A percentile compares a stretch with the other conserved stretches of the same genome.
Conservation (phyloP, 108 stramenopile species). For the Fragilariopsis cylindrus region DNA sequence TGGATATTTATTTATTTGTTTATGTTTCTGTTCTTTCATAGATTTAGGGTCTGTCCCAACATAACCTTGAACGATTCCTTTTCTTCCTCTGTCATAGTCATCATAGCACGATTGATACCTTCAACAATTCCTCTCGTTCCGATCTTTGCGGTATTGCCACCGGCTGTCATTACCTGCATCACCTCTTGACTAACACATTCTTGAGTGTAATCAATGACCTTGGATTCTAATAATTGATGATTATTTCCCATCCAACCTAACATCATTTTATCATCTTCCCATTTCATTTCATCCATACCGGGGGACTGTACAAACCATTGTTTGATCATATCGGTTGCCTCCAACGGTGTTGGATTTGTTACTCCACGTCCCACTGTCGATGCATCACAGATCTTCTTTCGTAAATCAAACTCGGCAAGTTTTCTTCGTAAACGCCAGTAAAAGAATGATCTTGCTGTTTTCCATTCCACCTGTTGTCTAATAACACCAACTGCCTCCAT, state of each 20-base stretch:
- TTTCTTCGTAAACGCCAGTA: constrained; percentile 97
- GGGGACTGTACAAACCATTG: constrained; percentile 76
- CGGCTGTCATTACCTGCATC: constrained; percentile 77
- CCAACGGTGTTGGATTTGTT: constrained; percentile 58
- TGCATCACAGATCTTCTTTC: constrained; percentile 82
- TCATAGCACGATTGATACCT: constrained; percentile 68
- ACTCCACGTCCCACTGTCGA: constrained; percentile 80
- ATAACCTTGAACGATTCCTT: constrained; percentile 55
- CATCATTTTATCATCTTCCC: constrained; percentile 83
- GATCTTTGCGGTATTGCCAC: constrained; percentile 77
- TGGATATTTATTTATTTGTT: too few relatives aligned
- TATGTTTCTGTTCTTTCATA: not conserved
- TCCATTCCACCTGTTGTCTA: constrained; percentile 91
- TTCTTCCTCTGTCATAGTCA: constrained; percentile 66
- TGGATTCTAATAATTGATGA: constrained; percentile 65
- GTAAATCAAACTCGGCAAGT: constrained; percentile 94
- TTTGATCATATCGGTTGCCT: constrained; percentile 77
- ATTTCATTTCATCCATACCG: constrained; percentile 57
- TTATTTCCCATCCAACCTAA: constrained; percentile 85
- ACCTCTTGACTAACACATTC: constrained; percentile 83
- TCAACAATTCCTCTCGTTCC: constrained; percentile 86
- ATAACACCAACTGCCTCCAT: constrained; percentile 99
- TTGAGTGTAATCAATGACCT: constrained; percentile 65
- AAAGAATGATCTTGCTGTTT: constrained; percentile 86
- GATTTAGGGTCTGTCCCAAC: constrained; percentile 29